Base-by-base conservation (phyloP, 768 basidiomycete species). In the Trametes punicea region DNA sequence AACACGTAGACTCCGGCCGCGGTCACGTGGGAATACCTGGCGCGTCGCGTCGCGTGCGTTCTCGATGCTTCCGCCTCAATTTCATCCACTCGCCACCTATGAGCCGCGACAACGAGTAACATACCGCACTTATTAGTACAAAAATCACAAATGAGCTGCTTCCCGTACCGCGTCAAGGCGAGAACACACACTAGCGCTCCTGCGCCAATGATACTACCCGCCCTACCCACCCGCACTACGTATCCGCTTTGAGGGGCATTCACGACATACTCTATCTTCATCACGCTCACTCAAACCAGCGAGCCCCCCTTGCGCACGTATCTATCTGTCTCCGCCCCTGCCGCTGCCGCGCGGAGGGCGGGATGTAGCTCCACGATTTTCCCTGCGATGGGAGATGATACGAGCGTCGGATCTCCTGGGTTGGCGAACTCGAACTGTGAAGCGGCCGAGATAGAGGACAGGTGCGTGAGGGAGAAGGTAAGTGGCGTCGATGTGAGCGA, bases 251-350 rank as follows among this genome's bases (percentile, higher is more conserved):
- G 9, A 4, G 53, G 44, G 6, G 57, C 48, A n/a, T 16, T 48
- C 8, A 62, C 50, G 6, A 56, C 54, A 23, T 21, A 58, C 50
- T 62, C 61, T 57, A 62, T 62, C 53, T 62, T 62, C 61, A 62
- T 62, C 20, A 56, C 53, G 20, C 44, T 55, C 6, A 62, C 30
- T 15, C 58, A 53, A 2, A 49, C 57, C 45, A 62, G 20, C 18
- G 49, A 15, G 15, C 56, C 61, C 25, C 61, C 61, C 20, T 34
- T 2, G 0, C 27, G 29, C 31, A 62, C 50, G 6, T 23, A 10
- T 6, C 16, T 21, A 9, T 18, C 40, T 4, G 23, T 16, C 6
- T 36, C 33, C 6, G 26, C 3, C n/a, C 25, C 48, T 4, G 38
- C 45, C n/a, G 30, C 31, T 1, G 10, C 31, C 2, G 46, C 30